These are phyloP conservation scores for Rhodotorula sp. DNA, from an alignment of 1,284 basidiomycete species.

Conservation along the genomic window DNA sequence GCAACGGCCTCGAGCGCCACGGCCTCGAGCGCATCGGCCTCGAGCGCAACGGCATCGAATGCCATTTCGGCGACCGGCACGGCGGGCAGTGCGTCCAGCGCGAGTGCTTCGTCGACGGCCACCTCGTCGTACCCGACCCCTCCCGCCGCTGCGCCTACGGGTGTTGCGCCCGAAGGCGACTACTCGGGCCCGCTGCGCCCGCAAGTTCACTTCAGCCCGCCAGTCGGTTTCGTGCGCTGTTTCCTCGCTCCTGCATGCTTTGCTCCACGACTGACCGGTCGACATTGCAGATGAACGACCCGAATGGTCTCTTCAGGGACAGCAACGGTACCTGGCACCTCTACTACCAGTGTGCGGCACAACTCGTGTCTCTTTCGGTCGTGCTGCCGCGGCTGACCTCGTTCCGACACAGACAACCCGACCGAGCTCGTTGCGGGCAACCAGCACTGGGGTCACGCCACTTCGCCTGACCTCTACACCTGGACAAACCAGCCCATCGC, in stretches of 20 bases:
- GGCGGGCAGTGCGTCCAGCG: neutral
- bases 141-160: neutral
- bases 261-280: too few species aligned
- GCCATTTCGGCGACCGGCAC: neutral
- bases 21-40: neutral
- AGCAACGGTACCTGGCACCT: constrained; percentile 18
- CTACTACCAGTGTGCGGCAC: constrained; percentile 17
- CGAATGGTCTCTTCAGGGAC: constrained; percentile 13
- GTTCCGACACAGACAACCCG: constrained; percentile 11
- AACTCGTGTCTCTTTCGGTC: neutral
- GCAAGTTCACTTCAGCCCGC: constrained; percentile 20
- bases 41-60: neutral
- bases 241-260: neutral
- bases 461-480: constrained; percentile 17
- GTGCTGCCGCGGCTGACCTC: neutral
- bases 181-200: constrained; percentile 14
- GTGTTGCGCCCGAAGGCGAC: constrained; percentile 8
- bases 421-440: constrained; percentile 3
- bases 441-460: constrained; percentile 29
- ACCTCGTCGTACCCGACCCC: neutral
- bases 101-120: neutral
- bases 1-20: neutral
- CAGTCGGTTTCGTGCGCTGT: neutral
- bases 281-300: constrained; percentile 15
- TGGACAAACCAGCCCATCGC: constrained; percentile 28